Evolutionary conservation across 106 monocot species (phyloP).

Genomic region (Dendrobium officinale): DNA sequence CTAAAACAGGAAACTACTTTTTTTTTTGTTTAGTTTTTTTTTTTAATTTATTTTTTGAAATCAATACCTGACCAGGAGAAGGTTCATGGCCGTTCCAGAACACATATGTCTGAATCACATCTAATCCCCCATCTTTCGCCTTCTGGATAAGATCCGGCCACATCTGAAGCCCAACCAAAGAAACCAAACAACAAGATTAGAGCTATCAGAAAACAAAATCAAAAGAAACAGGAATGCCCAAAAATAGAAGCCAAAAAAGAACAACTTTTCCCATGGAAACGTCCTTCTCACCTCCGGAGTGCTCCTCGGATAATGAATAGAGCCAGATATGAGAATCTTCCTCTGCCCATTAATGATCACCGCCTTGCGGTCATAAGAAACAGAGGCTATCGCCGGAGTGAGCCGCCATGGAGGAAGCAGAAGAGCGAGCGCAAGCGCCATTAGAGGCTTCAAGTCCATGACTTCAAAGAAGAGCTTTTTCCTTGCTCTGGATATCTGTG

Average conservation of each 20-base stretch:
- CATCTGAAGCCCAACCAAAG: slow-evolving; percentile 36
- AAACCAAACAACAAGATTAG: slow-evolving; percentile 3
- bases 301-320: slow-evolving; percentile 72
- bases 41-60: neutral
- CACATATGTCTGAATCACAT: slow-evolving; percentile 83
- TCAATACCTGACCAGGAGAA: slow-evolving; percentile 48
- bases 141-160: slow-evolving; percentile 95
- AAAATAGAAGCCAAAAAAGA: neutral
- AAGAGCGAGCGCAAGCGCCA: slow-evolving; percentile 2
- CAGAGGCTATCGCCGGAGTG: slow-evolving; percentile 15
- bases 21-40: neutral
- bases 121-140: slow-evolving; percentile 88
- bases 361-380: slow-evolving; percentile 48
- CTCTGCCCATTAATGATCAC: slow-evolving; percentile 50
- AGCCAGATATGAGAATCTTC: slow-evolving; percentile 65
- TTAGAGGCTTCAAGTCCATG: neutral
- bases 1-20: neutral
- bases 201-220: neutral
- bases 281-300: slow-evolving; percentile 36
- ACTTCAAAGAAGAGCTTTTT: neutral
- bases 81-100: slow-evolving; percentile 95
- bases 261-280: slow-evolving; percentile 5
- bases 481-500: neutral
- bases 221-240: no score
- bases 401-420: neutral